phyloP scores from a whole-genome alignment of 2,329 filamentous ascomycete species.

The Fusarium irregulare region DNA sequence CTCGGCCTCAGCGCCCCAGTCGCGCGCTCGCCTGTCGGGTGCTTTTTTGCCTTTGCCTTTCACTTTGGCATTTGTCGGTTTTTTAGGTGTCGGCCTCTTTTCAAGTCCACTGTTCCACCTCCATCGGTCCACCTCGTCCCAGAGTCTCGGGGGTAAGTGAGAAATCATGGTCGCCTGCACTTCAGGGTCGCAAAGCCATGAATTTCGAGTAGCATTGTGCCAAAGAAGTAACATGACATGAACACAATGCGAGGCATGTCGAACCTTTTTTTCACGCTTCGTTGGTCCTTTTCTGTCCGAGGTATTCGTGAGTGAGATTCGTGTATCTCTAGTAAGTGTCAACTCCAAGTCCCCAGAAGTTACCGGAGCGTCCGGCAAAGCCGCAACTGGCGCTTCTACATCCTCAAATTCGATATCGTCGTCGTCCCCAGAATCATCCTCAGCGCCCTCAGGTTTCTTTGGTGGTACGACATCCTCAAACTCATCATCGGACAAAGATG shows the following conservation, averaged over 20 bases:
- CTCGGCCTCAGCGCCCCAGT: constrained; percentile 79
- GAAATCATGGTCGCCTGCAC: constrained; percentile 80
- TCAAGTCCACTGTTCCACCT: constrained; percentile 73
- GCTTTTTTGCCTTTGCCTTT: constrained; percentile 54
- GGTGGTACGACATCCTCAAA: constrained; percentile 60
- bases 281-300: constrained; percentile 83
- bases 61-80: constrained; percentile 47
- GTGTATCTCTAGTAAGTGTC: constrained; percentile 70
- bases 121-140: constrained; percentile 80
- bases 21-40: constrained; percentile 55
- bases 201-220: constrained; percentile 88
- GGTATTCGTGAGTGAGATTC: constrained; percentile 70
- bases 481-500: constrained; percentile 67
- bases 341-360: constrained; percentile 78
- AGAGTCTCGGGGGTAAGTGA: constrained; percentile 75
- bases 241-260: constrained; percentile 83
- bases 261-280: constrained; percentile 83
- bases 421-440: constrained; percentile 46
- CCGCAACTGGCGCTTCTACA: constrained; percentile 71
- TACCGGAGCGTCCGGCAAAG: constrained; percentile 57
- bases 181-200: constrained; percentile 82
- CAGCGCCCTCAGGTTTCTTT: constrained; percentile 54
- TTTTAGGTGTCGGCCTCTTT: constrained; percentile 51
- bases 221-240: constrained; percentile 90
- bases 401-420: constrained; percentile 70